Evolutionary conservation across 2,329 filamentous ascomycete genomes (phyloP).

Genomic region (Penicillium sp.): DNA sequence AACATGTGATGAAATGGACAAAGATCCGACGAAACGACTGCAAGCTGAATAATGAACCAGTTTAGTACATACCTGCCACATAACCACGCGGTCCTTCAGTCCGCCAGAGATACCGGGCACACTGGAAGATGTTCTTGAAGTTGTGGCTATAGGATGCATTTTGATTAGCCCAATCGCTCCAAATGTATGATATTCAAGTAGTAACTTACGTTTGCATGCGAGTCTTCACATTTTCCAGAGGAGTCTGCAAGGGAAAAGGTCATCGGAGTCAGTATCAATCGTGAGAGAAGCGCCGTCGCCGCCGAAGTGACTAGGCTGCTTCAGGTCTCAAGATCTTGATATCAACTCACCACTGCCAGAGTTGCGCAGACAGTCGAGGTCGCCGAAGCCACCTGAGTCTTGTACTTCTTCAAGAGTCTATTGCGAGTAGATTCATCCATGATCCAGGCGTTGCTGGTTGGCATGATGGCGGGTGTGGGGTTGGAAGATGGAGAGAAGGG

Average conservation of each 20-base stretch:
- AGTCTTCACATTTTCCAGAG: constrained; percentile 56
- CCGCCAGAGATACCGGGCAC: constrained; percentile 53
- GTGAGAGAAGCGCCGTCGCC: not conserved
- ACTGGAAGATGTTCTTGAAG: constrained; percentile 51
- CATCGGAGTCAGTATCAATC: constrained; percentile 22
- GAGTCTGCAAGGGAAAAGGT: constrained; percentile 42
- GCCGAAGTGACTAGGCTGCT: no score
- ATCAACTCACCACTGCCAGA: constrained; percentile 50
- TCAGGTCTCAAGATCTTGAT: not conserved
- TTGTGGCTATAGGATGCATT: constrained; percentile 45
- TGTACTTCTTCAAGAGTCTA: constrained; percentile 52
- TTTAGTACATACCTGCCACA: constrained; percentile 48
- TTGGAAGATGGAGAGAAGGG: constrained; percentile 42
- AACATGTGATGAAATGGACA: not conserved
- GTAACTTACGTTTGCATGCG: constrained; percentile 56
- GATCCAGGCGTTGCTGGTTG: constrained; percentile 40
- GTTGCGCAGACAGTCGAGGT: constrained; percentile 53
- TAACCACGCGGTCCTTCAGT: constrained; percentile 56
- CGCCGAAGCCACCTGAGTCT: constrained; percentile 54
- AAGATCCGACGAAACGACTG: no score
- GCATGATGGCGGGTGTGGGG: constrained; percentile 42
- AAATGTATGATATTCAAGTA: not conserved
- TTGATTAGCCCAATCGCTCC: constrained; percentile 11
- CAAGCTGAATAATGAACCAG: not conserved
- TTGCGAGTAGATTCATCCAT: constrained; percentile 51